Percentiles rank a stretch among this genome's conserved stretches.
Conservation (phyloP, 2,329 filamentous ascomycete species). For the Calonectria crousiana region DNA sequence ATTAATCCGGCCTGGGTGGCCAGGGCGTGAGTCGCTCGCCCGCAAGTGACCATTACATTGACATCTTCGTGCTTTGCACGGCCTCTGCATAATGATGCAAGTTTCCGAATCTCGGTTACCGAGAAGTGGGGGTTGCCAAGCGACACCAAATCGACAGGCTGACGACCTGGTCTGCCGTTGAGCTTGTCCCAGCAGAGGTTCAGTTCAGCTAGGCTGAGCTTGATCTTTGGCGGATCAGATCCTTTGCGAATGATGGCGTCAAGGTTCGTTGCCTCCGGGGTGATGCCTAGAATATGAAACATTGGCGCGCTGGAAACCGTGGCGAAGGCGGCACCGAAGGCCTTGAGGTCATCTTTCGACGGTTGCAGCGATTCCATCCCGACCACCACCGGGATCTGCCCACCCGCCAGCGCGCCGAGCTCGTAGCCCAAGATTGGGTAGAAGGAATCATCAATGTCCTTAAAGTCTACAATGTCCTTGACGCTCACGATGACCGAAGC, state of each 20-base stretch:
- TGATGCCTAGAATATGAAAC: conserved; percentile 37
- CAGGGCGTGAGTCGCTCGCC: background rate
- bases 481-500: conserved; percentile 11
- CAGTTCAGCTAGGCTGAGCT: conserved; percentile 20
- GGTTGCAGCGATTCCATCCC: conserved; percentile 27
- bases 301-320: conserved; percentile 37
- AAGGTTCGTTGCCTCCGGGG: conserved; percentile 31
- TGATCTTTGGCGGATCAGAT: background rate
- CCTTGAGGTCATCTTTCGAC: conserved; percentile 34
- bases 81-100: background rate
- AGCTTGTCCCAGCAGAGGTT: conserved; percentile 24
- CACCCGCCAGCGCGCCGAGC: conserved; percentile 26
- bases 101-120: conserved; percentile 21
- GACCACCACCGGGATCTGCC: conserved; percentile 29
- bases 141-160: conserved; percentile 27
- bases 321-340: conserved; percentile 36
- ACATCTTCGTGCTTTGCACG: background rate
- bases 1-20: background rate
- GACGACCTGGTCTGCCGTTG: conserved; percentile 16
- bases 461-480: accelerated
- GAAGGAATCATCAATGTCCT: conserved; percentile 31
- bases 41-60: background rate
- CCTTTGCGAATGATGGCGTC: background rate
- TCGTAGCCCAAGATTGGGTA: conserved; percentile 35
- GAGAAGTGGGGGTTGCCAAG: conserved; percentile 39